A percentile compares a stretch with the other conserved stretches of the same genome.
Conservation (phyloP, 73 alveolate species). For the Blepharisma stoltei region DNA sequence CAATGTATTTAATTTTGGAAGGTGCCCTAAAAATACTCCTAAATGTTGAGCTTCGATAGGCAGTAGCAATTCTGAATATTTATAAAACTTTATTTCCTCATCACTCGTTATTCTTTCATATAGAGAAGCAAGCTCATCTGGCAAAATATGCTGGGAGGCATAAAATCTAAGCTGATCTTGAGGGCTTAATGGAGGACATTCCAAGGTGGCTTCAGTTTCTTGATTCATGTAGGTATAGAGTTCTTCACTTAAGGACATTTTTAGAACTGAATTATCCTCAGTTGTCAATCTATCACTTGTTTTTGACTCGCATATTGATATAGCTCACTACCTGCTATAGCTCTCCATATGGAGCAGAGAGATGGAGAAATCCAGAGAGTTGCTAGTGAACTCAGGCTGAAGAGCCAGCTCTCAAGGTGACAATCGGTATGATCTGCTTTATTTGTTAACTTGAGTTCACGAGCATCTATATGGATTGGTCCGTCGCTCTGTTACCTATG, state of each 20-base stretch:
- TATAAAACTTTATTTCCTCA: neutral
- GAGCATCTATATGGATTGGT: no score
- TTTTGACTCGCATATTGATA: neutral
- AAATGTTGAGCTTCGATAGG: neutral
- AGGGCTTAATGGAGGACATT: conserved; percentile 8
- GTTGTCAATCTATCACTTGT: neutral
- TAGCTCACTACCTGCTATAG: no score
- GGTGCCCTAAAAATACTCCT: neutral
- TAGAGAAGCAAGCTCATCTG: neutral
- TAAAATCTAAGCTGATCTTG: neutral
- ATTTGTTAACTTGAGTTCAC: no score
- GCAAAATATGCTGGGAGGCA: neutral
- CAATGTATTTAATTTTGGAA: neutral
- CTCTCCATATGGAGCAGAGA: no score
- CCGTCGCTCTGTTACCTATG: no score
- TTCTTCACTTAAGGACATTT: neutral
- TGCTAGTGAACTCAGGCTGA: no score
- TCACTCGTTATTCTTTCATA: neutral
- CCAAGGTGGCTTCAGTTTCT: neutral
- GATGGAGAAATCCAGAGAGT: no score
- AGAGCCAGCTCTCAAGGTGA: no score
- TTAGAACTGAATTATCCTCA: neutral
- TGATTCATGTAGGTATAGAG: neutral
- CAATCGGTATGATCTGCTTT: no score
- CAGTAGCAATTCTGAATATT: neutral